phyloP scores from a whole-genome alignment of 2,329 filamentous ascomycete genomes.

The Pseudocercospora crystallina region DNA sequence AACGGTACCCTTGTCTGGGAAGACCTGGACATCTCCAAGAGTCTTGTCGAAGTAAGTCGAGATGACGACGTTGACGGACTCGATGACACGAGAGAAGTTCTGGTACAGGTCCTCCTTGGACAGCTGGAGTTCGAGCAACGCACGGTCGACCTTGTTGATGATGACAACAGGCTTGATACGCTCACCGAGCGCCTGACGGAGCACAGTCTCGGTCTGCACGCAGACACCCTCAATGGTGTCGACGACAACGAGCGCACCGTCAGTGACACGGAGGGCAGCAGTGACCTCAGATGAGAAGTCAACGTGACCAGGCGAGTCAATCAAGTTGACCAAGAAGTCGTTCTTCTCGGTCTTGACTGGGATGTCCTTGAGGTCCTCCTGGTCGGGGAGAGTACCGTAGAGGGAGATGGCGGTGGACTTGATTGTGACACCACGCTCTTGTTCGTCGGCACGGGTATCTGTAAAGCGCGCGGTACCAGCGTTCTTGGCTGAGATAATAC shows the following conservation, averaged over 20 bases:
- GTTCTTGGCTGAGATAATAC: slow-evolving; percentile 98
- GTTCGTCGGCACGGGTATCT: slow-evolving; percentile 95
- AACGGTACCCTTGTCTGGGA: slow-evolving; percentile 95
- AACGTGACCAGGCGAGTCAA: slow-evolving; percentile 99
- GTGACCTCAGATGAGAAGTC: slow-evolving; percentile 99
- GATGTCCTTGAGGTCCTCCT: slow-evolving; percentile 93
- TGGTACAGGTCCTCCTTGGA: slow-evolving; percentile 99
- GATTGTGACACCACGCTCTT: slow-evolving; percentile 99
- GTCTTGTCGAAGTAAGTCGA: slow-evolving; percentile 97
- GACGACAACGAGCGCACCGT: slow-evolving; percentile 99
- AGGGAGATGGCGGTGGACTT: slow-evolving; percentile 99
- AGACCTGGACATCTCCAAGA: slow-evolving; percentile 97
- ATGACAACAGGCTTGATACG: slow-evolving; percentile 99
- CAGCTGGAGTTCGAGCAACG: slow-evolving; percentile 97
- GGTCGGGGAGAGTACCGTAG: slow-evolving; percentile 77
- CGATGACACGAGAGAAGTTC: slow-evolving; percentile 98
- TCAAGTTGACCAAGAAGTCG: slow-evolving; percentile 99
- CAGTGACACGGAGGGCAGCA: slow-evolving; percentile 98
- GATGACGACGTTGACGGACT: slow-evolving; percentile 99
- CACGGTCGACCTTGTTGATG: slow-evolving; percentile 99
- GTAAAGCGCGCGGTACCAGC: slow-evolving; percentile 94
- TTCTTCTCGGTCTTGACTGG: slow-evolving; percentile 84
- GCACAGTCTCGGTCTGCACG: slow-evolving; percentile 99
- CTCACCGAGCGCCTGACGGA: slow-evolving; percentile 98
- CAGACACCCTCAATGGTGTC: slow-evolving; percentile 99